phyloP scores from a whole-genome alignment of 306 rosid species.

The Alnus glutinosa region DNA sequence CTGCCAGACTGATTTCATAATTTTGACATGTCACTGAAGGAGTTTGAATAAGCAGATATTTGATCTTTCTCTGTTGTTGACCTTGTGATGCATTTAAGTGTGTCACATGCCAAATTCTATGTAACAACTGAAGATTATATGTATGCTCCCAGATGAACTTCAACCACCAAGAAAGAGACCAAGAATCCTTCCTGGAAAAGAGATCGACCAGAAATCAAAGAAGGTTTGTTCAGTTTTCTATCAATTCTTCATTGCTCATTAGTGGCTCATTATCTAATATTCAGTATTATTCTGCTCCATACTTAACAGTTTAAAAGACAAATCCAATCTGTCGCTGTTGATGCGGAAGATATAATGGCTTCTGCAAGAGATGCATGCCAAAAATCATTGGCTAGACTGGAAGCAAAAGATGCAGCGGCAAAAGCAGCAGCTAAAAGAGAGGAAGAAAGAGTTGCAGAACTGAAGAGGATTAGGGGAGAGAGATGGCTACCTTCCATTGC shows the following conservation, averaged over 20 bases:
- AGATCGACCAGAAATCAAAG: slow-evolving; percentile 79
- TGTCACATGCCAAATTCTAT: slow-evolving; percentile 19
- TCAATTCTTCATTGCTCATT: slow-evolving; percentile 4
- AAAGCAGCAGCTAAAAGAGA: slow-evolving; percentile 73
- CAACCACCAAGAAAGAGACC: slow-evolving; percentile 63
- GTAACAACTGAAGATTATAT: slow-evolving; percentile 29
- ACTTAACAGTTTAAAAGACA: slow-evolving; percentile 53
- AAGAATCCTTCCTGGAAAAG: slow-evolving; percentile 73
- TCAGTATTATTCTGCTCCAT: not conserved
- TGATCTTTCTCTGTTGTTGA: not conserved
- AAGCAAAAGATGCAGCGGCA: slow-evolving; percentile 66
- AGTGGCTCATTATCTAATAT: slow-evolving; percentile 1
- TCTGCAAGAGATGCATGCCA: slow-evolving; percentile 53
- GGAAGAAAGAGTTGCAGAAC: slow-evolving; percentile 68
- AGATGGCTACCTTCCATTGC: slow-evolving; percentile 91
- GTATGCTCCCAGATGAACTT: slow-evolving; percentile 61
- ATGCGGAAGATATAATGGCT: slow-evolving; percentile 58
- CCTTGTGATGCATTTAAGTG: slow-evolving; percentile 18
- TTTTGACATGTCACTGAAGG: slow-evolving; percentile 9
- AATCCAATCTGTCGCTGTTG: slow-evolving; percentile 56
- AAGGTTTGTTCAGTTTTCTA: slow-evolving; percentile 51
- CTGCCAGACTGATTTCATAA: slow-evolving; percentile 12
- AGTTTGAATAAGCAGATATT: slow-evolving; percentile 4
- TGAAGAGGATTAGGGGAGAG: slow-evolving; percentile 88
- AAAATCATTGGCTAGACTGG: slow-evolving; percentile 62